Evolutionary conservation across 352 stramenopile species (phyloP).

Genomic region (Thraustochytrium sp.): DNA sequence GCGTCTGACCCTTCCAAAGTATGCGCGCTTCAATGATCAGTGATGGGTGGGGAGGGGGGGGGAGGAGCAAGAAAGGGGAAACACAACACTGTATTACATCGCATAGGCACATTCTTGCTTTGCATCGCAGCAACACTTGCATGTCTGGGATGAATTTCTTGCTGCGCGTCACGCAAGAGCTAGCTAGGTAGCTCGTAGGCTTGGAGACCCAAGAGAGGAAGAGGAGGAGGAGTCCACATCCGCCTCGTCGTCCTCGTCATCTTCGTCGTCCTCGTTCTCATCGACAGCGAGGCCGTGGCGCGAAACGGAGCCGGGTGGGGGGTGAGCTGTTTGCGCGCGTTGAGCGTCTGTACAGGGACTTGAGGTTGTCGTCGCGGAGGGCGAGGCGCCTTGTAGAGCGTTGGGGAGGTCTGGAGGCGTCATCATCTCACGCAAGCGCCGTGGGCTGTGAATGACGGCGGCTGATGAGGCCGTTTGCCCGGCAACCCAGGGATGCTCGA

Average conservation of each 20-base stretch:
- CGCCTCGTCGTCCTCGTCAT: not conserved
- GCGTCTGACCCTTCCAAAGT: too few relatives aligned
- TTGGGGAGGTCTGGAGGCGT: not conserved
- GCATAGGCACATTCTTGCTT: too few relatives aligned
- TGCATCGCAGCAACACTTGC: too few relatives aligned
- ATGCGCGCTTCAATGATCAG: too few relatives aligned
- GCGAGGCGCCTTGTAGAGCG: not conserved
- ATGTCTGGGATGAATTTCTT: too few relatives aligned
- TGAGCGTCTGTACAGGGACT: not conserved
- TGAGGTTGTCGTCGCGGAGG: not conserved
- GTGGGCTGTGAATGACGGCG: not conserved
- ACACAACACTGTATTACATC: too few relatives aligned
- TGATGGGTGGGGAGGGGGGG: too few relatives aligned
- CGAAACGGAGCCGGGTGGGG: not conserved
- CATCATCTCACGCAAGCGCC: not conserved
- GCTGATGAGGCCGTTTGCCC: not conserved
- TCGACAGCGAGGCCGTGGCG: not conserved
- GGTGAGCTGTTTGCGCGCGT: not conserved
- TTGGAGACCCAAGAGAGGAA: conserved; percentile 23
- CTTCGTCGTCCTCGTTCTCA: not conserved
- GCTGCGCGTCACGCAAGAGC: not conserved
- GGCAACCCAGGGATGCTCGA: conserved; percentile 75
- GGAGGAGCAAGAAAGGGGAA: too few relatives aligned
- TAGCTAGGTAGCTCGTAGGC: not conserved
- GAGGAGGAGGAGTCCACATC: conserved; percentile 22